These are phyloP conservation scores for Avicennia marina DNA, from an alignment of 257 asterid species.

Conservation along the genomic window DNA sequence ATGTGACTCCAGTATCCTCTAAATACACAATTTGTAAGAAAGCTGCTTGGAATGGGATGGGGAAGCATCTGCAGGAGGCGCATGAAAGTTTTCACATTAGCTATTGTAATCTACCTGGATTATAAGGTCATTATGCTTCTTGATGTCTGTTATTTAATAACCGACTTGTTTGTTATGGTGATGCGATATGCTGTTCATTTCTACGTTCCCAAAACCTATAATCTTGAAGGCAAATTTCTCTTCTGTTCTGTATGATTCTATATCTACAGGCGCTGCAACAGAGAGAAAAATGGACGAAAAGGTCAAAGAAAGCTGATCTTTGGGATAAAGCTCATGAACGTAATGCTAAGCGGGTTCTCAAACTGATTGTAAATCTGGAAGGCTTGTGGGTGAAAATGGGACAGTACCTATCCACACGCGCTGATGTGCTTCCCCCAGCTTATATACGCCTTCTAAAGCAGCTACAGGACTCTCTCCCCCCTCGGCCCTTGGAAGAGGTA, in stretches of 20 bases:
- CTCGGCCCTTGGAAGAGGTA: conserved; percentile 89
- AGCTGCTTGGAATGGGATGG: conserved; percentile 65
- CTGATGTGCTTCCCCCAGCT: conserved; percentile 95
- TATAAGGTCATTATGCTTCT: conserved; percentile 59
- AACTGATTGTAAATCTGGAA: conserved; percentile 72
- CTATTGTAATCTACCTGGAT: conserved; percentile 78
- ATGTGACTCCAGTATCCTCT: conserved; percentile 23
- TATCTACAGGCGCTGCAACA: conserved; percentile 65
- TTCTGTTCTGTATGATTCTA: conserved; percentile 10
- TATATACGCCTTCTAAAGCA: conserved; percentile 77
- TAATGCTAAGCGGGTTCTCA: conserved; percentile 86
- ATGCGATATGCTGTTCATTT: neutral
- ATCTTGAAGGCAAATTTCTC: conserved; percentile 14
- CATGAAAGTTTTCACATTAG: conserved; percentile 72
- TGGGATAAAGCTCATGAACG: conserved; percentile 97
- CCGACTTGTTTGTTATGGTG: conserved; percentile 1
- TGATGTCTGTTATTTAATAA: neutral
- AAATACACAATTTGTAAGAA: conserved; percentile 16
- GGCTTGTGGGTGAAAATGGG: conserved; percentile 99
- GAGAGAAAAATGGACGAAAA: conserved; percentile 76
- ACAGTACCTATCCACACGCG: conserved; percentile 95
- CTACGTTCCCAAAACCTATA: conserved; percentile 10
- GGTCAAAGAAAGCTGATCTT: conserved; percentile 58
- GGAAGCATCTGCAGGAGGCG: conserved; percentile 88
- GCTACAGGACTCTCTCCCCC: conserved; percentile 97